Conservation (phyloP, 495 filamentous ascomycete genomes). For the Hyaloscypha hepaticicola region DNA sequence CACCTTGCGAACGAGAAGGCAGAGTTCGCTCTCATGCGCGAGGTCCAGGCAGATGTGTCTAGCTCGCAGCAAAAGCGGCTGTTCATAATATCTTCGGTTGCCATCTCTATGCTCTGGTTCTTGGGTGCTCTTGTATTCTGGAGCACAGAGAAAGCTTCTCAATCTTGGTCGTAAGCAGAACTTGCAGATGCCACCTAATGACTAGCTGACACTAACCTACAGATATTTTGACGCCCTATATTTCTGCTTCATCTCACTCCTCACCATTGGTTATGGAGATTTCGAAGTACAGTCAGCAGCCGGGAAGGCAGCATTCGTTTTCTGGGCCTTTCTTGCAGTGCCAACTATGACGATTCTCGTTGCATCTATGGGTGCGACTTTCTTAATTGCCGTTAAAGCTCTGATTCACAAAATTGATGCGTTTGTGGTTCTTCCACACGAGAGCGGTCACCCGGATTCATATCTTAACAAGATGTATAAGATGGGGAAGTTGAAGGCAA, state of each 20-base stretch:
- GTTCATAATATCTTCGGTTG: not conserved
- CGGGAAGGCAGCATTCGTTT: not conserved
- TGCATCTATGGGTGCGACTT: not conserved
- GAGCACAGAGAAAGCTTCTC: not conserved
- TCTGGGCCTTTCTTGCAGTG: constrained; percentile 1
- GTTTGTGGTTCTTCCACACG: constrained; percentile 5
- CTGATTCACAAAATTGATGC: not conserved
- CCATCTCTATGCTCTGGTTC: not conserved
- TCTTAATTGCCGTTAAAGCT: not conserved
- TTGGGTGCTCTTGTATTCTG: not conserved
- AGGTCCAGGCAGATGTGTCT: not conserved
- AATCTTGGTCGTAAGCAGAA: not conserved
- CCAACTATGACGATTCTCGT: constrained; percentile 3
- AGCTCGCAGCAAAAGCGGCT: not conserved
- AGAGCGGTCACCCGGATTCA: not conserved
- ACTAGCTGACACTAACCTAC: not conserved
- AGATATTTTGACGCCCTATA: not conserved
- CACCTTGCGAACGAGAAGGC: not conserved
- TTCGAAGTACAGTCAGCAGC: not conserved
- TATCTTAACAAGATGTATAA: not conserved
- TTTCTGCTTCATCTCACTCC: not conserved
- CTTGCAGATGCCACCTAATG: not conserved
- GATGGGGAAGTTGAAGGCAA: not conserved
- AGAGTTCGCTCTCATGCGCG: constrained; percentile 2
- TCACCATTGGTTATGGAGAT: constrained; percentile 3